Base-by-base conservation (phyloP, 163 green algal genomes). In the Chlamydomonas reinhardtii region DNA sequence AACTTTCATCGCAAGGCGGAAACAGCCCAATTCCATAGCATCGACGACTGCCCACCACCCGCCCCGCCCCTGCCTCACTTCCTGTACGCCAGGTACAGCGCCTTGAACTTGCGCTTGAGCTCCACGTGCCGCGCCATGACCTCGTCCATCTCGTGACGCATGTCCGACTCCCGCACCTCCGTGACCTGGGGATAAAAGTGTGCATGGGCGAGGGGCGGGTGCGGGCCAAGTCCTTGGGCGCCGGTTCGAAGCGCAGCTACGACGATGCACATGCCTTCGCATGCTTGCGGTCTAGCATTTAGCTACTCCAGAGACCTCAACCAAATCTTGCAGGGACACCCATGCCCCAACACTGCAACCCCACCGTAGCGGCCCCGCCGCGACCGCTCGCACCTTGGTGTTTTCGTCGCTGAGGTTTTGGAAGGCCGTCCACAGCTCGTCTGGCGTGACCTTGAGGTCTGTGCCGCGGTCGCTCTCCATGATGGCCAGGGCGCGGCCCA, bases 91-190 rank as follows among this genome's bases (percentile, higher is more conserved):
- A 79, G 25, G 31, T 82, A 89, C 37, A 95, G 76, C 32, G 82
- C 80, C 71, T 84, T 86, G 77, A 94, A 91, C 79, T 89, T 88
- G 73, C 88, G 66, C 73, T 87, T 89, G 25, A 95, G 82, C 73
- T 91, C 82, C 68, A 85, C 43, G 59, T 94, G 89, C 0, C 88
- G 78, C 0, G 22, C 62, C 65, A 84, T 73, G 43, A 91, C 61
- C 14, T 91, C 78, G 37, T 92, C 87, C 79, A 92, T n/a, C 72
- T 91, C 86, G 5, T 77, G 31, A 8, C 83, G 72, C 74, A 92
- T 79, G 73, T 93, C 87, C 15, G 74, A 74, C 89, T 95, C 90
- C 0, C 89, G 82, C 4, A 70, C 84, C 48, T 90, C 89, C 2
- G 89, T 88, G 22, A 92, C 85, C 89, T 92, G 84, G 37, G 16